phyloP scores from a whole-genome alignment of 2,329 filamentous ascomycete species.

The Daldinia sp. region DNA sequence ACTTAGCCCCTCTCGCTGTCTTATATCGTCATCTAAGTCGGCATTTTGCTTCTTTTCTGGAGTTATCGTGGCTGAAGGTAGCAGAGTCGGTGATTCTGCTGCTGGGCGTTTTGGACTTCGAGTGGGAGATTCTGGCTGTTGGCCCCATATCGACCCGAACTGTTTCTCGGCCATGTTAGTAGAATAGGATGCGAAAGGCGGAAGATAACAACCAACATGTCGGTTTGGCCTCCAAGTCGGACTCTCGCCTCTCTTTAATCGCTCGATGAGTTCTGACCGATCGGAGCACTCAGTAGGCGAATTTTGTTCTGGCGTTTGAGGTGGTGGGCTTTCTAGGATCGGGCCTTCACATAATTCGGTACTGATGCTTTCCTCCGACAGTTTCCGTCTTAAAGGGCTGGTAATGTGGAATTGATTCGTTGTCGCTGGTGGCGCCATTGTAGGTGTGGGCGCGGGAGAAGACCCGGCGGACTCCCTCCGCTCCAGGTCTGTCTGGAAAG shows the following conservation, averaged over 20 bases:
- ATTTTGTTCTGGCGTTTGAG: constrained; percentile 46
- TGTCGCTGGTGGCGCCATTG: constrained; percentile 42
- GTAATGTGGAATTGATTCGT: constrained; percentile 25
- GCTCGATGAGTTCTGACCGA: constrained; percentile 81
- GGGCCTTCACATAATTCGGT: constrained; percentile 69
- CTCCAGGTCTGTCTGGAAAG: constrained; percentile 61
- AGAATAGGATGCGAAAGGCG: constrained; percentile 5
- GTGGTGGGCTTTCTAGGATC: constrained; percentile 54
- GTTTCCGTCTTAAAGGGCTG: constrained; percentile 46
- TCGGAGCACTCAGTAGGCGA: constrained; percentile 57
- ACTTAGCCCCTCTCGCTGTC: constrained; percentile 63
- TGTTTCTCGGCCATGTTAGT: constrained; percentile 37
- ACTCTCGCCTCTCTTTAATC: constrained; percentile 80
- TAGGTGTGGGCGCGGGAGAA: constrained; percentile 4
- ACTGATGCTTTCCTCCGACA: constrained; percentile 68
- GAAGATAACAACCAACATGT: constrained; percentile 57
- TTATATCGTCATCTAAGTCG: constrained; percentile 51
- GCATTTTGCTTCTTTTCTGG: constrained; percentile 55
- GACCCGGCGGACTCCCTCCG: constrained; percentile 45
- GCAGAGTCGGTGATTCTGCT: constrained; percentile 51
- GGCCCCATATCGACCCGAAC: constrained; percentile 51
- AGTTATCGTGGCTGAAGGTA: constrained; percentile 58
- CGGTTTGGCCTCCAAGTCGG: constrained; percentile 76
- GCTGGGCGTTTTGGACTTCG: constrained; percentile 47
- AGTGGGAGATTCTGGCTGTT: constrained; percentile 49